A percentile compares a stretch with the other conserved stretches of the same genome.
Evolutionary conservation across 192 early-diverging fungal species (phyloP).

Genomic region (Mortierella claussenii): DNA sequence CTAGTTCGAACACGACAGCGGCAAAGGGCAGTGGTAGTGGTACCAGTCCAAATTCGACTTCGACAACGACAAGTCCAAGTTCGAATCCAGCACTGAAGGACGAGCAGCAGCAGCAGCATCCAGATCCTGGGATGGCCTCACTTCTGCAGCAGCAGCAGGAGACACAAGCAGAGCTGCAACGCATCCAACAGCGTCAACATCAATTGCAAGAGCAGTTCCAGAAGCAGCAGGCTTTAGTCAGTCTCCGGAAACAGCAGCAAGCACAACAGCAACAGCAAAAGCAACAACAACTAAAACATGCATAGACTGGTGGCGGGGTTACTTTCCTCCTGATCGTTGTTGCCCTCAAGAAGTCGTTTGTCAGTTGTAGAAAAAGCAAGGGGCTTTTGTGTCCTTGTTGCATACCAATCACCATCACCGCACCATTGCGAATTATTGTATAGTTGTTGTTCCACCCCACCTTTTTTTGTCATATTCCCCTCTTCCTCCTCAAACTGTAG

Average conservation of each 20-base stretch:
- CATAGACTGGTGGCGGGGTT: no score
- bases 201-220: conserved; percentile 17
- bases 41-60: no score
- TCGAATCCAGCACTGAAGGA: no score
- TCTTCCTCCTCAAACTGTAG: no score
- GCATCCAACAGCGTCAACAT: conserved; percentile 22
- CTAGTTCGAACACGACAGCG: not conserved
- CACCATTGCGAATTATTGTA: no score
- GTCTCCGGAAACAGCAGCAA: conserved; percentile 10
- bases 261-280: conserved; percentile 4
- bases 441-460: no score
- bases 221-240: conserved; percentile 20
- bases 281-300: not conserved
- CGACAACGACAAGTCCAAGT: no score
- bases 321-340: no score
- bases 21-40: not conserved
- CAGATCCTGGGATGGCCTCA: not conserved
- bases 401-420: not conserved
- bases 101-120: no score
- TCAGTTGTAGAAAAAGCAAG: no score
- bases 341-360: not conserved
- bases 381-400: not conserved
- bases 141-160: conserved; percentile 17
- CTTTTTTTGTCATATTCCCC: no score
- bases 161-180: conserved; percentile 20